A percentile compares a stretch with the other conserved stretches of the same genome.
Evolutionary conservation across 1,139 yeast genomes (phyloP).

Genomic region (Yamadazyma songkhlaensis): DNA sequence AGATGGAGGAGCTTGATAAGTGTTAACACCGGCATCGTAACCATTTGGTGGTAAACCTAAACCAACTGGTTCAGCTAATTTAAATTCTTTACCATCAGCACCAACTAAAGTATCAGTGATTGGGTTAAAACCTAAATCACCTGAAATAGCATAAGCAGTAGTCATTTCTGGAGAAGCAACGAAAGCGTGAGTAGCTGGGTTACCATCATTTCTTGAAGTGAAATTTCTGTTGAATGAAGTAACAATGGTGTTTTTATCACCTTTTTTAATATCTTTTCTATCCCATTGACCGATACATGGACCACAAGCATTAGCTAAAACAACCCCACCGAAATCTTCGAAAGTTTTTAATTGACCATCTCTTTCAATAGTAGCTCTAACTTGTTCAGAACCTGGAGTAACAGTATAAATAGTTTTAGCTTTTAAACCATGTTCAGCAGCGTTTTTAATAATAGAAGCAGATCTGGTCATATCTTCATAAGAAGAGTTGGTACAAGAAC

Average conservation of each 20-base stretch:
- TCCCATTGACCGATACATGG: conserved; percentile 99
- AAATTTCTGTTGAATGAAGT: conserved; percentile 99
- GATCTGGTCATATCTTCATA: conserved; percentile 99
- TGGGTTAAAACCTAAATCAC: conserved; percentile 98
- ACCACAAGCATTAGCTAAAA: conserved; percentile 98
- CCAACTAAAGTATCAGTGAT: conserved; percentile 91
- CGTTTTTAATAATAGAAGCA: conserved; percentile 89
- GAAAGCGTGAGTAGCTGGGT: conserved; percentile 97
- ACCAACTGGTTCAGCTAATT: conserved; percentile 86
- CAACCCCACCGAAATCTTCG: conserved; percentile 91
- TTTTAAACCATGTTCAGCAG: conserved; percentile 85
- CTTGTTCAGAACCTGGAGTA: conserved; percentile 99
- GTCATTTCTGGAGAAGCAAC: conserved; percentile 98
- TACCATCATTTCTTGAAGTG: conserved; percentile 98
- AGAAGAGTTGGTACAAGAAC: conserved; percentile 99
- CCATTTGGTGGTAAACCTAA: conserved; percentile 91
- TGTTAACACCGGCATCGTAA: conserved; percentile 92
- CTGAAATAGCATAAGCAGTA: conserved; percentile 94
- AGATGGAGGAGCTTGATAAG: conserved; percentile 96
- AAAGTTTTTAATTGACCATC: conserved; percentile 92
- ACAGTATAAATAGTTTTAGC: conserved; percentile 89
- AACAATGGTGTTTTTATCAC: conserved; percentile 97
- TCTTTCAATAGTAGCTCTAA: conserved; percentile 97
- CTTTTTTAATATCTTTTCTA: conserved; percentile 94
- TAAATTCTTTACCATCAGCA: conserved; percentile 93